Conservation (phyloP, 2,329 filamentous ascomycete species). For the Gnomoniopsis sp. region DNA sequence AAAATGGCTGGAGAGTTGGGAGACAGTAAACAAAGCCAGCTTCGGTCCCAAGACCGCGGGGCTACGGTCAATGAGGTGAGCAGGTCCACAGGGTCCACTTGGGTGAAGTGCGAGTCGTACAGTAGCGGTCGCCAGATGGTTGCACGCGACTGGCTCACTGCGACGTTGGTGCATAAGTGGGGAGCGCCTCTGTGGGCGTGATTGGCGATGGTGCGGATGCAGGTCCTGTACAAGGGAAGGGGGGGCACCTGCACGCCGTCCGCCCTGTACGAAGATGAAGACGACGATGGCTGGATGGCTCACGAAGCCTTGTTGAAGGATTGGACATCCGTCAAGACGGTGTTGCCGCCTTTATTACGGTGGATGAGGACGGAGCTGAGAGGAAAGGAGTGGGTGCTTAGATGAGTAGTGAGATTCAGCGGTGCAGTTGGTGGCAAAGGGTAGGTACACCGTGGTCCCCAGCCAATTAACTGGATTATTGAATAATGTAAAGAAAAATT, state of each 20-base stretch:
- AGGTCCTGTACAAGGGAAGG: background rate
- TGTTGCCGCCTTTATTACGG: no score
- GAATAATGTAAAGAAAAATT: no score
- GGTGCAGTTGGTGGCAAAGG: background rate
- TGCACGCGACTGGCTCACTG: slow-evolving; percentile 17
- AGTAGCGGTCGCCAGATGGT: slow-evolving; percentile 16
- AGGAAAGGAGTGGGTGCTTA: no score
- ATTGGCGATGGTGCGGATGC: slow-evolving; percentile 9
- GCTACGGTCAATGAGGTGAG: background rate
- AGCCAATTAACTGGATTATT: background rate
- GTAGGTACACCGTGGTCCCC: background rate
- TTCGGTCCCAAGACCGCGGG: no score
- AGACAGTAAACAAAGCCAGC: no score
- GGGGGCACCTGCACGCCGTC: background rate
- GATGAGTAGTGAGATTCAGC: no score
- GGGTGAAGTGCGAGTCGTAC: background rate
- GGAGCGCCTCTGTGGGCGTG: slow-evolving; percentile 4
- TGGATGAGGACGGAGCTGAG: no score
- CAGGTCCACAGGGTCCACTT: background rate
- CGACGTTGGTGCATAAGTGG: slow-evolving; percentile 14
- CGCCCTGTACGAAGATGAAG: slow-evolving; percentile 9
- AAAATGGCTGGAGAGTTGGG: background rate
- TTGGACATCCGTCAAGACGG: slow-evolving; percentile 3
- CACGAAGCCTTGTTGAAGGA: background rate
- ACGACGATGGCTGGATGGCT: background rate